Evolutionary conservation across 1,284 basidiomycete species (phyloP).

Genomic region (Ceratobasidium sp.): DNA sequence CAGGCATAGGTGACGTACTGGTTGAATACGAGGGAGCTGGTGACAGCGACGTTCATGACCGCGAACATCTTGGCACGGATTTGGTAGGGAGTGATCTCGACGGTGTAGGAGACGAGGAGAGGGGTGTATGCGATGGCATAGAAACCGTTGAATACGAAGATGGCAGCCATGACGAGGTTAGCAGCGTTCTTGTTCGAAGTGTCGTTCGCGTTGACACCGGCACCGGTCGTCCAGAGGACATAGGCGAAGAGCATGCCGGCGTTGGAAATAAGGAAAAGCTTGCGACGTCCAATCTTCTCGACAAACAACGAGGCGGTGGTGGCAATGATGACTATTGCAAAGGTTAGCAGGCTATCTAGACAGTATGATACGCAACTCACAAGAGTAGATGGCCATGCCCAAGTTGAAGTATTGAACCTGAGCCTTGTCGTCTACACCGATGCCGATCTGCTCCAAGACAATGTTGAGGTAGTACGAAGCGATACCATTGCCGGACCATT

Average conservation of each 20-base stretch:
- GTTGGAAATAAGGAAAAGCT: constrained; percentile 67
- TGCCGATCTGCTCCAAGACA: constrained; percentile 31
- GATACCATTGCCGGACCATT: constrained; percentile 72
- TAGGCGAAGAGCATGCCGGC: constrained; percentile 58
- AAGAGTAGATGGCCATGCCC: constrained; percentile 45
- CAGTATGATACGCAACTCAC: constrained; percentile 41
- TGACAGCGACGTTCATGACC: constrained; percentile 58
- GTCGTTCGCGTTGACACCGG: constrained; percentile 39
- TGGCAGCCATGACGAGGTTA: constrained; percentile 61
- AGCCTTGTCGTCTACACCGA: constrained; percentile 30
- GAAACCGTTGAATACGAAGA: constrained; percentile 72
- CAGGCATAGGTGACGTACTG: constrained; percentile 68
- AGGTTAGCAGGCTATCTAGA: constrained; percentile 17
- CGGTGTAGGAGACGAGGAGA: constrained; percentile 58
- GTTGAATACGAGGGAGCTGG: constrained; percentile 62
- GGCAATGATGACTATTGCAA: constrained; percentile 46
- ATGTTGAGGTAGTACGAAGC: constrained; percentile 61
- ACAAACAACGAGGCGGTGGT: constrained; percentile 63
- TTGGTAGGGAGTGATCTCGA: constrained; percentile 71
- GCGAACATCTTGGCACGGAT: constrained; percentile 73
- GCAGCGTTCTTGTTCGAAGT: constrained; percentile 31
- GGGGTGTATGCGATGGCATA: constrained; percentile 55
- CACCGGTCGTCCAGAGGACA: constrained; percentile 40
- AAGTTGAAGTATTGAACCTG: constrained; percentile 36
- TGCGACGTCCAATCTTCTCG: constrained; percentile 65